Percentiles rank a stretch among this genome's conserved stretches.
Conservation (phyloP, 768 basidiomycete genomes). For the Leccinellum rugosiceps region DNA sequence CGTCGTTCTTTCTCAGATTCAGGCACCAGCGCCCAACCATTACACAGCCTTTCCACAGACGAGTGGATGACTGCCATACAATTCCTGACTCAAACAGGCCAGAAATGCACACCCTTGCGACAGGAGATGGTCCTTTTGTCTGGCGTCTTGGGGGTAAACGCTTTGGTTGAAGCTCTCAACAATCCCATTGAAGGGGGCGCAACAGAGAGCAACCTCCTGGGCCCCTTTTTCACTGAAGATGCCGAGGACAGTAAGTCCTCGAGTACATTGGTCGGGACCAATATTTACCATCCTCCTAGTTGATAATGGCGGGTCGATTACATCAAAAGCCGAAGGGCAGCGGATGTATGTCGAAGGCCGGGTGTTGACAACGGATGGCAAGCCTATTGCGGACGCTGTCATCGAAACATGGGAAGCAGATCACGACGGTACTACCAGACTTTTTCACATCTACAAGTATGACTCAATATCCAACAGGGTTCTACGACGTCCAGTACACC, state of each 20-base stretch:
- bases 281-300: slow-evolving; percentile 39
- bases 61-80: slow-evolving; percentile 83
- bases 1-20: slow-evolving; percentile 7
- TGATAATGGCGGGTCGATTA: slow-evolving; percentile 54
- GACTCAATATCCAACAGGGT: slow-evolving; percentile 11
- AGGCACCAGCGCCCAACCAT: not conserved
- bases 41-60: slow-evolving; percentile 62
- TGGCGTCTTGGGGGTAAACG: slow-evolving; percentile 72
- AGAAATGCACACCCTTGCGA: slow-evolving; percentile 64
- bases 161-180: slow-evolving; percentile 72
- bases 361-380: slow-evolving; percentile 54
- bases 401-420: slow-evolving; percentile 87
- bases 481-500: slow-evolving; percentile 51
- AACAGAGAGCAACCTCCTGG: slow-evolving; percentile 74
- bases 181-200: slow-evolving; percentile 58
- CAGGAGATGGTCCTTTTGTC: slow-evolving; percentile 84
- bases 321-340: slow-evolving; percentile 83
- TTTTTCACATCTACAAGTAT: slow-evolving; percentile 16
- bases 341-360: slow-evolving; percentile 79
- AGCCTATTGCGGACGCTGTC: slow-evolving; percentile 57
- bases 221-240: slow-evolving; percentile 80
- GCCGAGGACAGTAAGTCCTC: slow-evolving; percentile 59
- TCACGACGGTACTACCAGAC: slow-evolving; percentile 40
- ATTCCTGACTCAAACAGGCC: slow-evolving; percentile 72
- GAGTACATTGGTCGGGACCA: not conserved